These are phyloP conservation scores for Ustilago cynodontis DNA, from an alignment of 1,284 basidiomycete species.

Conservation along the genomic window DNA sequence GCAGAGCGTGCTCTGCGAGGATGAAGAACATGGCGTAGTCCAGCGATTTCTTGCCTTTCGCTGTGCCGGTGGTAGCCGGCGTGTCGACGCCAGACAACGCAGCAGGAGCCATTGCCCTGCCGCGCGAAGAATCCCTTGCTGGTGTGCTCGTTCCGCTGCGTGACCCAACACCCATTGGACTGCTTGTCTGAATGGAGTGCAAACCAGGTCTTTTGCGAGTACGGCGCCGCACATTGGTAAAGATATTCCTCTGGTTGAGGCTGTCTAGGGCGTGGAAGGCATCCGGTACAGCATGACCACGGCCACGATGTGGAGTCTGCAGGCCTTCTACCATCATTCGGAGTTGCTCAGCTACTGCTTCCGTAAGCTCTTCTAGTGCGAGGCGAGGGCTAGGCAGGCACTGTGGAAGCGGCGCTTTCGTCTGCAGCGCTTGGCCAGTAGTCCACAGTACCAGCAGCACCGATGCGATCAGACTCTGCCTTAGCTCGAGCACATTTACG, in stretches of 20 bases:
- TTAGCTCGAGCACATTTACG: slow-evolving; percentile 71
- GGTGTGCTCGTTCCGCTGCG: slow-evolving; percentile 13
- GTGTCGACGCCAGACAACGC: slow-evolving; percentile 17
- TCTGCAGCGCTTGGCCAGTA: slow-evolving; percentile 71
- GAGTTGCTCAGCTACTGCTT: slow-evolving; percentile 50
- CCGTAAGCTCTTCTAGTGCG: slow-evolving; percentile 63
- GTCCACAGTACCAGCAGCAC: slow-evolving; percentile 72
- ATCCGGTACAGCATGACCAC: slow-evolving; percentile 19
- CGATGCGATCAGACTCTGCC: slow-evolving; percentile 71
- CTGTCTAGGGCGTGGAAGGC: slow-evolving; percentile 43
- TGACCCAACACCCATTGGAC: slow-evolving; percentile 2
- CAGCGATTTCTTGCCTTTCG: slow-evolving; percentile 13
- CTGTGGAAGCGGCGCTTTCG: slow-evolving; percentile 72
- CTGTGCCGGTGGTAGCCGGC: slow-evolving; percentile 2
- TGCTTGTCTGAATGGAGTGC: slow-evolving; percentile 59
- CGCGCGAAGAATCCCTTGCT: not conserved
- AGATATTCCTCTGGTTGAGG: slow-evolving; percentile 21
- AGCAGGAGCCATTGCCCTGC: not conserved
- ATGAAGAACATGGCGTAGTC: slow-evolving; percentile 59
- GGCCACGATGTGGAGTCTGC: not conserved
- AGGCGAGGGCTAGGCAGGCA: slow-evolving; percentile 71
- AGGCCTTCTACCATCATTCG: slow-evolving; percentile 19
- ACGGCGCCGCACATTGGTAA: slow-evolving; percentile 26
- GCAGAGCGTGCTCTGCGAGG: slow-evolving; percentile 63
- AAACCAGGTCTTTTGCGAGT: slow-evolving; percentile 34